Percentiles rank a stretch among this genome's conserved stretches.
Conservation (phyloP, 2,329 filamentous ascomycete genomes). For the Exophiala spinifera region DNA sequence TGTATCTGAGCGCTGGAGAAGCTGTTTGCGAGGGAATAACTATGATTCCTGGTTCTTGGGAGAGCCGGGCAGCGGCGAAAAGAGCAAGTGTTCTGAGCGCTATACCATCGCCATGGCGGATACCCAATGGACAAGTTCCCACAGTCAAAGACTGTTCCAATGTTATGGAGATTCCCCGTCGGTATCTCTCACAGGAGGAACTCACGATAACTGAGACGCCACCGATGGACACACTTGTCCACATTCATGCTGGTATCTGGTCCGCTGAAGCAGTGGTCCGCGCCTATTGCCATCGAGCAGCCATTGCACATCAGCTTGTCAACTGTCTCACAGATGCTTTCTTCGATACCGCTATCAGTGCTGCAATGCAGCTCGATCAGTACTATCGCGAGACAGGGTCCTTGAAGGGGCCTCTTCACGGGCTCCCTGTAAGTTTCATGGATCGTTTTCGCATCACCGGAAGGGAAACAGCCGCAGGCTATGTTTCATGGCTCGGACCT, state of each 20-base stretch:
- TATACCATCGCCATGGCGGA: slow-evolving; percentile 7
- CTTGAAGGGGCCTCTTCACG: slow-evolving; percentile 31
- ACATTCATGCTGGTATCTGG: slow-evolving; percentile 15
- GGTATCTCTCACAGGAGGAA: slow-evolving; percentile 10
- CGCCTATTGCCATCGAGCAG: slow-evolving; percentile 29
- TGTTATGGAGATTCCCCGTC: slow-evolving; percentile 1
- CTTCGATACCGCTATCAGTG: slow-evolving; percentile 28
- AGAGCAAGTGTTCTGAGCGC: slow-evolving; percentile 6
- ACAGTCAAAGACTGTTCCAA: neutral
- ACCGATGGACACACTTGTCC: slow-evolving; percentile 12
- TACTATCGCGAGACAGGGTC: slow-evolving; percentile 26
- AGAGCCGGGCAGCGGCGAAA: slow-evolving; percentile 12
- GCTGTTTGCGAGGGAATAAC: neutral
- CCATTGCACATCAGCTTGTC: slow-evolving; percentile 27
- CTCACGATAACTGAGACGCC: slow-evolving; percentile 8
- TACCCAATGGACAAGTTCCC: slow-evolving; percentile 2
- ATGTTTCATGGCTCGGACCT: slow-evolving; percentile 19
- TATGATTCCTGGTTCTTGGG: slow-evolving; percentile 7
- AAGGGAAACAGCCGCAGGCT: slow-evolving; percentile 25
- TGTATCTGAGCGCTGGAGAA: neutral
- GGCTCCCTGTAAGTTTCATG: slow-evolving; percentile 33
- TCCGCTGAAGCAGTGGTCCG: slow-evolving; percentile 21
- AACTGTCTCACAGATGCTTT: slow-evolving; percentile 32
- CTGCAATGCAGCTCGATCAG: slow-evolving; percentile 29
- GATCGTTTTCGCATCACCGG: slow-evolving; percentile 30